phyloP scores from a whole-genome alignment of 331 rosid genomes.

The Spiraea crenata region DNA sequence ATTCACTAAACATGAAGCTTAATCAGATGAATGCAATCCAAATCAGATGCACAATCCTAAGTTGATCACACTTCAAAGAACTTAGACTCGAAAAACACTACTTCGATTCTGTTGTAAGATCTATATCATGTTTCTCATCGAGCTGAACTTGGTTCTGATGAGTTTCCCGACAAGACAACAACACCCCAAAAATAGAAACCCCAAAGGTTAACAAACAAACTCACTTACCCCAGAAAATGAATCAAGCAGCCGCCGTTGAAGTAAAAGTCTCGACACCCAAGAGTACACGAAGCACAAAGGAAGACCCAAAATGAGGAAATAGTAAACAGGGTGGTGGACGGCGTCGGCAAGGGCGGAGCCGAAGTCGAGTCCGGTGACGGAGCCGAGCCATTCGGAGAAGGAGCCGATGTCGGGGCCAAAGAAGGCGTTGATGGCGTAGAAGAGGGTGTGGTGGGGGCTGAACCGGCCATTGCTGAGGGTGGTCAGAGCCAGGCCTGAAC shows the following conservation, averaged over 20 bases:
- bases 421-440: constrained; percentile 73
- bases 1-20: neutral
- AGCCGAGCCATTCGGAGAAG: constrained; percentile 75
- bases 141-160: neutral
- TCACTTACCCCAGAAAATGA: constrained; percentile 51
- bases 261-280: constrained; percentile 46
- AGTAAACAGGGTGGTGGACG: constrained; percentile 67
- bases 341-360: constrained; percentile 48
- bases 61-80: neutral
- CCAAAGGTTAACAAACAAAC: neutral
- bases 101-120: neutral
- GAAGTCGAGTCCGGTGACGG: constrained; percentile 33
- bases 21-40: neutral
- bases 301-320: constrained; percentile 54
- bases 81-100: neutral
- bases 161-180: neutral
- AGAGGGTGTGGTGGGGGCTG: constrained; percentile 75
- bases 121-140: neutral
- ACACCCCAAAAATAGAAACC: neutral
- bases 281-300: constrained; percentile 78
- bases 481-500: constrained; percentile 58
- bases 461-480: constrained; percentile 55
- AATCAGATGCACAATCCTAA: neutral
- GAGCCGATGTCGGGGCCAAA: constrained; percentile 95
- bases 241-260: constrained; percentile 52